A percentile compares a stretch with the other conserved stretches of the same genome.
phyloP scores from a whole-genome alignment of 495 filamentous ascomycete species.

The Penicillium taxi region DNA sequence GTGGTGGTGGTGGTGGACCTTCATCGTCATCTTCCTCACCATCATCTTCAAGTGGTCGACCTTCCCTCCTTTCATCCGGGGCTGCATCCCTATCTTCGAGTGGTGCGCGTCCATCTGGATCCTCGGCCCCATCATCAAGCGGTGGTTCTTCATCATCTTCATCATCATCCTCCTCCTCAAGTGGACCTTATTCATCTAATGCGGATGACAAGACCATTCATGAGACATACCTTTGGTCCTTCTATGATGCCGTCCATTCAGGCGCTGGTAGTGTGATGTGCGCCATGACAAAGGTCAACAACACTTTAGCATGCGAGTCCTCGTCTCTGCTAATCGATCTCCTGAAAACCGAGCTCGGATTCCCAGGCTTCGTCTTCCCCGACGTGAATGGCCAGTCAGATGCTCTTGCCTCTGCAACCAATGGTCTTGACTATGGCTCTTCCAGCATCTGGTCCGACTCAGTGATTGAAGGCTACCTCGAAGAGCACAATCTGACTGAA shows the following conservation, averaged over 20 bases:
- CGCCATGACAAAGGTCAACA: slow-evolving; percentile 10
- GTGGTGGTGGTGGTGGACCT: too few species aligned
- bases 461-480: neutral
- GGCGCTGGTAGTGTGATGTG: slow-evolving; percentile 47
- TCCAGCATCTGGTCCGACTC: neutral
- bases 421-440: neutral
- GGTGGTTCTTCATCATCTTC: neutral
- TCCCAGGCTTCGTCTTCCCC: slow-evolving; percentile 56
- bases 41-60: too few species aligned
- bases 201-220: slow-evolving; percentile 36
- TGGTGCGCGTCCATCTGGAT: too few species aligned
- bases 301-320: slow-evolving; percentile 51
- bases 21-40: too few species aligned
- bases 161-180: too few species aligned
- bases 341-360: slow-evolving; percentile 73
- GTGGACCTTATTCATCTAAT: neutral
- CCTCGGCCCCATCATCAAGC: too few species aligned
- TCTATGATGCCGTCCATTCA: slow-evolving; percentile 42
- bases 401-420: slow-evolving; percentile 20
- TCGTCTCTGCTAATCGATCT: slow-evolving; percentile 55
- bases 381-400: slow-evolving; percentile 48
- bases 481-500: slow-evolving; percentile 35
- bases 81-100: too few species aligned
- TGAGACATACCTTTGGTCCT: slow-evolving; percentile 33
- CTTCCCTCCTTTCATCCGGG: too few species aligned